phyloP scores from a whole-genome alignment of 1,284 basidiomycete species.

The Coniferiporia sulphurascens region DNA sequence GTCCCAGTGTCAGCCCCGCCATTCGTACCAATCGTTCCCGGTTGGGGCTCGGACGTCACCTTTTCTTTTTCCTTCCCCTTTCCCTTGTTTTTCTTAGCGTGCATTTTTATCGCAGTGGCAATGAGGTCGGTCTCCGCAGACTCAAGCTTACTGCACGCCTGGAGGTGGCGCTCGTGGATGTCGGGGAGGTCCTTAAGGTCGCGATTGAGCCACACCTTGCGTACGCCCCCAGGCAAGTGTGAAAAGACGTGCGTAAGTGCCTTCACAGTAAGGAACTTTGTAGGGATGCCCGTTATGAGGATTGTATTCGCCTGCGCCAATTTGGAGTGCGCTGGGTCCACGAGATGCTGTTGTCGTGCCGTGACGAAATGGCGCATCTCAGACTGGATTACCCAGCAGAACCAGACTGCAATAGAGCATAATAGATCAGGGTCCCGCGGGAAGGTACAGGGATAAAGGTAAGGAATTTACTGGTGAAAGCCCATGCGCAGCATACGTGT shows the following conservation, averaged over 20 bases:
- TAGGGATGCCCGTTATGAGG: slow-evolving; percentile 86
- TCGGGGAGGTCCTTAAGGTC: slow-evolving; percentile 84
- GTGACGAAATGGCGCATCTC: slow-evolving; percentile 83
- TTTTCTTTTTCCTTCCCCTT: slow-evolving; percentile 28
- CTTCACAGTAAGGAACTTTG: slow-evolving; percentile 61
- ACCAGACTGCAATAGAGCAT: slow-evolving; percentile 56
- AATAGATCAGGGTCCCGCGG: not conserved
- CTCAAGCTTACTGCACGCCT: slow-evolving; percentile 78
- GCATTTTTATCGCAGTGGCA: slow-evolving; percentile 66
- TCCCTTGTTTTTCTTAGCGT: slow-evolving; percentile 28
- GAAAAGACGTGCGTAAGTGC: slow-evolving; percentile 68
- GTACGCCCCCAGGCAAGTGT: slow-evolving; percentile 79
- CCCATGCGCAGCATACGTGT: slow-evolving; percentile 67
- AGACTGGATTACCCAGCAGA: slow-evolving; percentile 74
- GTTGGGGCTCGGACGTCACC: slow-evolving; percentile 28
- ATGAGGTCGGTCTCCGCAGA: slow-evolving; percentile 76
- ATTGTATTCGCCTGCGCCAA: slow-evolving; percentile 85
- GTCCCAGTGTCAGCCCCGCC: slow-evolving; percentile 16
- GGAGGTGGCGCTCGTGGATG: slow-evolving; percentile 72
- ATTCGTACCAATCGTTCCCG: slow-evolving; percentile 29
- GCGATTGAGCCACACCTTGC: slow-evolving; percentile 86
- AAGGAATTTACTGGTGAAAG: slow-evolving; percentile 64
- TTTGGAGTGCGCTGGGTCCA: slow-evolving; percentile 65
- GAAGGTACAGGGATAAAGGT: not conserved
- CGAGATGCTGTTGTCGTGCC: slow-evolving; percentile 82